Evolutionary conservation across 1,284 basidiomycete genomes (phyloP), one percentile per base, ranked within the genome.

Genomic region (Chiua sp.): DNA sequence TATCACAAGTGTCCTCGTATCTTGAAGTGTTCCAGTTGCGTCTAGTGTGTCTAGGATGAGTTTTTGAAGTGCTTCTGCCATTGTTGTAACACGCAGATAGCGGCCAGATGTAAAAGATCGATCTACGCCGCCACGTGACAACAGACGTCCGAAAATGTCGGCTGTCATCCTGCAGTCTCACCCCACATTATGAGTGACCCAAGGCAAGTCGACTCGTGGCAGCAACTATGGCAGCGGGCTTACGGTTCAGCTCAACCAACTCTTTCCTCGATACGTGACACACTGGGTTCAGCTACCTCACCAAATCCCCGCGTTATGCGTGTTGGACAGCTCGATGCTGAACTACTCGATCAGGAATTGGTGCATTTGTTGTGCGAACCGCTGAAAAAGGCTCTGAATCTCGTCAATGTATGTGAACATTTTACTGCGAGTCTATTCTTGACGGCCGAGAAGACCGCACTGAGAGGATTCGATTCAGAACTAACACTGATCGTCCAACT

Each of bases 311-410:
- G 88, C 26, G 80, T 90, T 10, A 82, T 88, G 35, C 90, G 96
- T 55, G 95, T 98, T 47, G 91, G 91, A 30, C 94, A 98, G 77
- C 86, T 98, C 51, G 98, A 99, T 75, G 90, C 97, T 1, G 91
- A 96, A 68, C 82, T 97, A 33, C 85, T 99, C 50, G 98, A 99
- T 77, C 87, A 90, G 61, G 96, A 98, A 65, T 85, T 99, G 20
- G 86, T 92, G 22, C 84, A 88, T 30, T 80, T 98, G 62, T 82
- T 99, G 22, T 87, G 88, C 65, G 93, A 94, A 57, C 94, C 94
- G n/a, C 76, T 98, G 49, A 82, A 82, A 62, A 88, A 87, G 63
- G 87, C 94, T 1, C 74, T 98, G n/a, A 79, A 81, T 49, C 77
- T 88, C 20, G 79, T 93, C 52, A 85, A 85, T 65, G 94, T 95